Evolutionary conservation across 495 filamentous ascomycete genomes (phyloP), one percentile per base, ranked within the genome.

Genomic region (Annulohypoxylon maeteangense): DNA sequence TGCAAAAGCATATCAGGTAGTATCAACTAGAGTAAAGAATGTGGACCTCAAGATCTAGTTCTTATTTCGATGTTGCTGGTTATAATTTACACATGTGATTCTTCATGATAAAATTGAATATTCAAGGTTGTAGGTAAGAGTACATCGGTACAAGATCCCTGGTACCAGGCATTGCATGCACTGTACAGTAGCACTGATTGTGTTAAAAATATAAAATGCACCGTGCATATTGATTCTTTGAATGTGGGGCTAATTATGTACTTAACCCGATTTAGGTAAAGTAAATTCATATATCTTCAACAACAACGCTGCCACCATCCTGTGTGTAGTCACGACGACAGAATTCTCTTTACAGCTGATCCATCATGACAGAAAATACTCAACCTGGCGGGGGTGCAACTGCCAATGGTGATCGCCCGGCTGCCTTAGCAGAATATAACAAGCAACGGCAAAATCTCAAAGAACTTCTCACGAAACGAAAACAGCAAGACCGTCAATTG

Each of bases 301-400:
- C 50, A 63, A 48, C 50, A 16, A 48, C 20, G 45, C 45, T 25
- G 22, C 20, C 20, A 12, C 18, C 4, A 22, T 20, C 22, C 6
- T 47, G 42, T n/a, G n/a, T n/a, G 4, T 8, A n/a, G 42, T 4
- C 2, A 47, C 16, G 2, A 48, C 20, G 22, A 20, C 16, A 10
- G 42, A 23, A 22, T 8, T 16, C 22, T 23, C 25, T 14, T 10
- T 12, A 51, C 23, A 23, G 10, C 20, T 22, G 0, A 20, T 22
- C 55, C 53, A 75, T 23, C 34, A 90, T 90, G 87, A 76, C 88
- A 5, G 89, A 90, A 48, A 89, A 84, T 64, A 72, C 75, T 3
- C 75, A 86, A 34, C 81, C 86, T 11, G 57, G 76, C 32, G 65
- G 78, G 23, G 71, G 62, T 48, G 67, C 60, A 18, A 75, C 78